A percentile compares a stretch with the other conserved stretches of the same genome.
Evolutionary conservation across 257 asterid species (phyloP).

Genomic region (Solanum clarkiae): DNA sequence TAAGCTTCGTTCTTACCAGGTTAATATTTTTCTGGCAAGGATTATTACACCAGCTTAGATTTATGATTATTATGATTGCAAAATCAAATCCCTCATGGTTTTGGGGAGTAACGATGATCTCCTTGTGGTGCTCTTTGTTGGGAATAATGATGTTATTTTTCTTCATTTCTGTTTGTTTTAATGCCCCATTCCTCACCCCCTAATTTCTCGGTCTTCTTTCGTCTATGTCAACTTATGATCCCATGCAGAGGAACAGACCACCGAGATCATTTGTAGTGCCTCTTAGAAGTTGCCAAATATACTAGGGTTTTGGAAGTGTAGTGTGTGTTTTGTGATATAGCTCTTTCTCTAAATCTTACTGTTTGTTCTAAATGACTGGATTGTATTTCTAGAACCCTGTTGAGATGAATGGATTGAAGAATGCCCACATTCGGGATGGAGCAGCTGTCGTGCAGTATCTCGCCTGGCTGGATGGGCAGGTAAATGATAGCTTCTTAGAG

Average conservation of each 20-base stretch:
- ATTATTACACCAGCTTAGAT: background rate
- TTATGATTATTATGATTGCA: background rate
- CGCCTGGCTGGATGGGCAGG: slow-evolving; percentile 90
- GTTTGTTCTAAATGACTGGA: slow-evolving; percentile 4
- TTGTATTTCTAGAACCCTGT: slow-evolving; percentile 55
- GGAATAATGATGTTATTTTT: background rate
- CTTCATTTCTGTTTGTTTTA: background rate
- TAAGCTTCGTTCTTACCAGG: background rate
- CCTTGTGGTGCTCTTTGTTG: background rate
- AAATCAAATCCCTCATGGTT: background rate
- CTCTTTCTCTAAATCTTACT: background rate
- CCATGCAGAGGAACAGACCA: background rate
- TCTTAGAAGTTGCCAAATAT: background rate
- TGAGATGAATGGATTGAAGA: slow-evolving; percentile 91
- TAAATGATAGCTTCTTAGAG: slow-evolving; percentile 1
- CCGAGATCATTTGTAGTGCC: background rate
- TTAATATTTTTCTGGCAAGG: background rate
- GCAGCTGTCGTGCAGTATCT: slow-evolving; percentile 96
- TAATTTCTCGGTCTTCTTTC: background rate
- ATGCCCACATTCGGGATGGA: slow-evolving; percentile 88
- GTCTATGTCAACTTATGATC: background rate
- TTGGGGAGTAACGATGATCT: background rate
- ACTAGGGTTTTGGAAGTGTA: background rate
- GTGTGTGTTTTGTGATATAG: background rate
- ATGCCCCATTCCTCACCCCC: background rate